Evolutionary conservation across 2,329 filamentous ascomycete genomes (phyloP).

Genomic region (Ceratocystis colombiana): DNA sequence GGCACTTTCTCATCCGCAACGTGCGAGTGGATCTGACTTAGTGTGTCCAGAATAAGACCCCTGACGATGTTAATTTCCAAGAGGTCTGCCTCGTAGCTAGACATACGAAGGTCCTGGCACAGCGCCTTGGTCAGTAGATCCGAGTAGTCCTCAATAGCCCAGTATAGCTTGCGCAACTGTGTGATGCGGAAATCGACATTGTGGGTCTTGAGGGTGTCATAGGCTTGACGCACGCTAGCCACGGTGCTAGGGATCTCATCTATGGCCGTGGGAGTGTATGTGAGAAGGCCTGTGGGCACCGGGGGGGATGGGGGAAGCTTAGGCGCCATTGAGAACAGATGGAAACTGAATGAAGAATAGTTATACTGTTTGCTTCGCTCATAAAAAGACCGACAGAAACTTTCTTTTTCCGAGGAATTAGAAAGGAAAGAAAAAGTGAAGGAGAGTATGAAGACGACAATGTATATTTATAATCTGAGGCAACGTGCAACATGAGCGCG

Average conservation of each 20-base stretch:
- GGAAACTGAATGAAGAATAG: not conserved
- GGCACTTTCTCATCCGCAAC: constrained; percentile 67
- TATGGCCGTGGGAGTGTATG: constrained; percentile 22
- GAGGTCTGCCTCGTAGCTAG: constrained; percentile 60
- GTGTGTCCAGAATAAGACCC: constrained; percentile 69
- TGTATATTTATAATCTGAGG: not conserved
- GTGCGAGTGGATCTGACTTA: constrained; percentile 70
- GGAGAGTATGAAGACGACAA: not conserved
- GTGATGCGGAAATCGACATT: constrained; percentile 68
- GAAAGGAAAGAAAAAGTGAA: not conserved
- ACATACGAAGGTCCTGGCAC: constrained; percentile 68
- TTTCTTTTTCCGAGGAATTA: not conserved
- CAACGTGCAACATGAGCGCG: not conserved
- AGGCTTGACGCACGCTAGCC: constrained; percentile 55
- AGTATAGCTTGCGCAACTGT: constrained; percentile 91
- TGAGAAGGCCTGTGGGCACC: constrained; percentile 32
- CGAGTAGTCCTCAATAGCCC: constrained; percentile 73
- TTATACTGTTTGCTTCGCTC: not conserved
- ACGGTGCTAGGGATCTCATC: constrained; percentile 48
- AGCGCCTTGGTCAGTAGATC: constrained; percentile 64
- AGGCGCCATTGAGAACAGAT: constrained; percentile 8
- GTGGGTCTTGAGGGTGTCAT: constrained; percentile 69
- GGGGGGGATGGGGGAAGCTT: constrained; percentile 6
- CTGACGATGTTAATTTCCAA: constrained; percentile 68
- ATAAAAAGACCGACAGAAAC: not conserved